Percentiles rank a stretch among this genome's conserved stretches.
These are phyloP conservation scores for Lyophyllum semitale DNA, from an alignment of 768 basidiomycete genomes.

Conservation along the genomic window DNA sequence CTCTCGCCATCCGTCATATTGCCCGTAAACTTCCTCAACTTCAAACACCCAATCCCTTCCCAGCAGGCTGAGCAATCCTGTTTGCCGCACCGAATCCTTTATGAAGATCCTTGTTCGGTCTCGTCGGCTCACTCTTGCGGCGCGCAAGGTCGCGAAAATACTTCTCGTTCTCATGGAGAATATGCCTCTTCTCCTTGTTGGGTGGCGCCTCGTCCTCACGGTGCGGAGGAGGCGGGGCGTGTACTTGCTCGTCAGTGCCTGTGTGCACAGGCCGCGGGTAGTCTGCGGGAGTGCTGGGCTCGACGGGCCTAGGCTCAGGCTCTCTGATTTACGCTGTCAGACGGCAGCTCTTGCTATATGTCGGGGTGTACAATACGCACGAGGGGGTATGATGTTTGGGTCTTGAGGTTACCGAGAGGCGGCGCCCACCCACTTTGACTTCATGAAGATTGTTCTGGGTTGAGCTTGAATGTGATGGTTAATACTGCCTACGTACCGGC, in stretches of 20 bases:
- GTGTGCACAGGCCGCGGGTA: slow-evolving; percentile 58
- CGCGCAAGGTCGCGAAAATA: slow-evolving; percentile 47
- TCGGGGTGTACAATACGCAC: slow-evolving; percentile 25
- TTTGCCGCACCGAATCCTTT: slow-evolving; percentile 45
- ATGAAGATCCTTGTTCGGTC: slow-evolving; percentile 47
- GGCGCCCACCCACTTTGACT: slow-evolving; percentile 55
- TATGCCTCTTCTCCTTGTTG: slow-evolving; percentile 52
- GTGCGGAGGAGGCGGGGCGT: slow-evolving; percentile 32
- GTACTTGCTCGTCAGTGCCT: slow-evolving; percentile 29
- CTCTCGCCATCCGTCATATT: neutral
- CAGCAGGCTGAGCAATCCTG: slow-evolving; percentile 61
- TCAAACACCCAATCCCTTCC: slow-evolving; percentile 38
- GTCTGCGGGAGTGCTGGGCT: slow-evolving; percentile 26
- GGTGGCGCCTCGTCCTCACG: slow-evolving; percentile 49
- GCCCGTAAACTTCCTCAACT: neutral
- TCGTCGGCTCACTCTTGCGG: slow-evolving; percentile 47
- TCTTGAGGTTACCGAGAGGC: slow-evolving; percentile 46
- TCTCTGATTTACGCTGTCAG: slow-evolving; percentile 10
- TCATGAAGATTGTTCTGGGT: neutral
- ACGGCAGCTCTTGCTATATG: neutral
- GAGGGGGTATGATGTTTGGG: slow-evolving; percentile 33
- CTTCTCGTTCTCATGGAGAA: slow-evolving; percentile 39
- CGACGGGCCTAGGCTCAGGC: slow-evolving; percentile 11
- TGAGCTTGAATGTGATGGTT: neutral
- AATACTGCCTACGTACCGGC: slow-evolving; percentile 40